Conservation (phyloP, 805 yeast species). For the Candida palmyrensis region DNA sequence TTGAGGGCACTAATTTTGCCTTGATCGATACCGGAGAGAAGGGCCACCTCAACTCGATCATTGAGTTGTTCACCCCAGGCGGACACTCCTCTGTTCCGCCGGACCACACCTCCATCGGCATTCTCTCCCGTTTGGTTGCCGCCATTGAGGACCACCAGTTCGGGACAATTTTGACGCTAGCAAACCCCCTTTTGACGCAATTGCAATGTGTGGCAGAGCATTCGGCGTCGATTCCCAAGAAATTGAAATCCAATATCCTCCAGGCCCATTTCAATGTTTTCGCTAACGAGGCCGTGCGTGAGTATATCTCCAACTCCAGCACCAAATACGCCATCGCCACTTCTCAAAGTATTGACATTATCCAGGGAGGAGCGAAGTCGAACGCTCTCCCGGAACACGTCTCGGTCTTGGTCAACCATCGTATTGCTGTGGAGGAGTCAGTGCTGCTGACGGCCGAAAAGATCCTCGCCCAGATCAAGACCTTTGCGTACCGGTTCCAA, state of each 20-base stretch:
- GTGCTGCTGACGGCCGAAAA: conserved; percentile 29
- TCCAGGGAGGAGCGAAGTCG: conserved; percentile 44
- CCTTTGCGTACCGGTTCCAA: conserved; percentile 30
- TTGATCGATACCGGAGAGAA: conserved; percentile 46
- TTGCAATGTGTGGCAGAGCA: conserved; percentile 45
- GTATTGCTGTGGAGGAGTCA: conserved; percentile 42
- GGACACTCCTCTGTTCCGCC: conserved; percentile 52
- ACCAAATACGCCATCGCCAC: conserved; percentile 38
- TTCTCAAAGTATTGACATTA: conserved; percentile 45
- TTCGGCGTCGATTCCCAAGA: conserved; percentile 26
- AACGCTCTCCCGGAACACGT: conserved; percentile 49
- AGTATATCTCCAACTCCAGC: conserved; percentile 21
- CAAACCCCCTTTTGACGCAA: conserved; percentile 40
- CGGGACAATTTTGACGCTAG: conserved; percentile 32
- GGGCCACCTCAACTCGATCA: conserved; percentile 39
- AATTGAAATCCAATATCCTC: conserved; percentile 32
- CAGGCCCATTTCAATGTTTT: conserved; percentile 27
- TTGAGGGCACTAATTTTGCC: conserved; percentile 36
- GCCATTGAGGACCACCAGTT: conserved; percentile 34
- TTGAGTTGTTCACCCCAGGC: conserved; percentile 41
- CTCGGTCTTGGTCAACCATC: conserved; percentile 37
- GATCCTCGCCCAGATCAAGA: conserved; percentile 21
- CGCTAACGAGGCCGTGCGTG: conserved; percentile 34
- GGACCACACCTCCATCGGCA: conserved; percentile 44
- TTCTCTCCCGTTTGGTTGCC: conserved; percentile 36